A percentile compares a stretch with the other conserved stretches of the same genome.
phyloP scores from a whole-genome alignment of 805 yeast species.

The Torulaspora franciscae region DNA sequence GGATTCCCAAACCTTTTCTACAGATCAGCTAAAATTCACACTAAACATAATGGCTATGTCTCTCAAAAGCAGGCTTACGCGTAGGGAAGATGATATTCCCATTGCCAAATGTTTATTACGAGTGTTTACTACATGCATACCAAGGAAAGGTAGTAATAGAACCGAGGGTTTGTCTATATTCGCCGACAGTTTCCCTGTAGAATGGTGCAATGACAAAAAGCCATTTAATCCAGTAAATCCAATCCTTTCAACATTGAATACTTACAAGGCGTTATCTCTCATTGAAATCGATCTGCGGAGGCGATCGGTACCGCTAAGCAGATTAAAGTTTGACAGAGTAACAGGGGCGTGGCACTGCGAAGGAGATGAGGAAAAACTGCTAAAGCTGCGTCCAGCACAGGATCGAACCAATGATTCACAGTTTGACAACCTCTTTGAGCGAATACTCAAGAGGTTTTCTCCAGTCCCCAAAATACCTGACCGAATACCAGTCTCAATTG shows the following conservation, averaged over 20 bases:
- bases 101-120: conserved; percentile 24
- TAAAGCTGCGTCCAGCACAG: background rate
- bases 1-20: conserved; percentile 8
- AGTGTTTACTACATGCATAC: conserved; percentile 20
- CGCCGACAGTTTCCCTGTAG: conserved; percentile 16
- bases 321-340: conserved; percentile 9
- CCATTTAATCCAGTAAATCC: background rate
- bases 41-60: conserved; percentile 15
- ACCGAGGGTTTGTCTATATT: conserved; percentile 14
- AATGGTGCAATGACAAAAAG: conserved; percentile 15
- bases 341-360: conserved; percentile 13
- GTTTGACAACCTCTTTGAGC: background rate
- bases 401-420: background rate
- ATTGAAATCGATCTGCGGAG: conserved; percentile 24
- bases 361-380: conserved; percentile 3
- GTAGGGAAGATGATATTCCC: conserved; percentile 4
- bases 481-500: background rate
- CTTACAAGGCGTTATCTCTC: conserved; percentile 20
- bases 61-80: conserved; percentile 11
- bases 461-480: background rate
- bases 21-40: conserved; percentile 20
- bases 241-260: conserved; percentile 8
- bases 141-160: background rate
- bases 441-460: background rate
- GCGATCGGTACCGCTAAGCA: conserved; percentile 6